Evolutionary conservation across 2,329 filamentous ascomycete genomes (phyloP).

Genomic region (Aspergillus ibericus): DNA sequence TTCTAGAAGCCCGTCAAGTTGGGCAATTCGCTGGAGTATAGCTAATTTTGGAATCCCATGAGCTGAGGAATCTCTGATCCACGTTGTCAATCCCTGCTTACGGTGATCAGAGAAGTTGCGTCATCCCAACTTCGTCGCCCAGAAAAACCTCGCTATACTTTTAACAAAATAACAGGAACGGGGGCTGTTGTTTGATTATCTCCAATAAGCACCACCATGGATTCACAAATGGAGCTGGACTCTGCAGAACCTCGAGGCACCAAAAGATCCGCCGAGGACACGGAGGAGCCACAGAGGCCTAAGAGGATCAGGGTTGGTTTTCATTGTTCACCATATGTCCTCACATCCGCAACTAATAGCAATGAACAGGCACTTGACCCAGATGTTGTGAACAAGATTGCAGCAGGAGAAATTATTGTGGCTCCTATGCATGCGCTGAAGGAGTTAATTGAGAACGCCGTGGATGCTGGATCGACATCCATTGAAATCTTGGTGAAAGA

Average conservation of each 20-base stretch:
- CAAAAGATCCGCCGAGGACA: constrained; percentile 54
- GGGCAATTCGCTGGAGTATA: not conserved
- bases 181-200: not conserved
- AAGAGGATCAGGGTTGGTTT: constrained; percentile 48
- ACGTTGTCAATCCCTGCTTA: not conserved
- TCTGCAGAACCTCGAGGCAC: constrained; percentile 37
- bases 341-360: constrained; percentile 13
- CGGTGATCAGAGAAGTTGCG: not conserved
- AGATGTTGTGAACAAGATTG: constrained; percentile 97
- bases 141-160: not conserved
- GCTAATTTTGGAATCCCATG: not conserved
- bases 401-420: constrained; percentile 96
- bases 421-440: constrained; percentile 95
- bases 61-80: not conserved
- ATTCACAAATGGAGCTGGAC: constrained; percentile 46
- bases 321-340: not conserved
- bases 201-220: constrained; percentile 4
- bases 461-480: constrained; percentile 92
- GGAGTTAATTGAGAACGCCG: constrained; percentile 93
- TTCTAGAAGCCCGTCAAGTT: not conserved
- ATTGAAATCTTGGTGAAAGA: constrained; percentile 93
- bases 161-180: not conserved
- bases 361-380: constrained; percentile 73
- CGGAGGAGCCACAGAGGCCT: constrained; percentile 40
- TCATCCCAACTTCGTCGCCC: not conserved